Evolutionary conservation across 2,329 filamentous ascomycete species (phyloP), one percentile per base, ranked within the genome.

Genomic region (Penicillium glabrum): DNA sequence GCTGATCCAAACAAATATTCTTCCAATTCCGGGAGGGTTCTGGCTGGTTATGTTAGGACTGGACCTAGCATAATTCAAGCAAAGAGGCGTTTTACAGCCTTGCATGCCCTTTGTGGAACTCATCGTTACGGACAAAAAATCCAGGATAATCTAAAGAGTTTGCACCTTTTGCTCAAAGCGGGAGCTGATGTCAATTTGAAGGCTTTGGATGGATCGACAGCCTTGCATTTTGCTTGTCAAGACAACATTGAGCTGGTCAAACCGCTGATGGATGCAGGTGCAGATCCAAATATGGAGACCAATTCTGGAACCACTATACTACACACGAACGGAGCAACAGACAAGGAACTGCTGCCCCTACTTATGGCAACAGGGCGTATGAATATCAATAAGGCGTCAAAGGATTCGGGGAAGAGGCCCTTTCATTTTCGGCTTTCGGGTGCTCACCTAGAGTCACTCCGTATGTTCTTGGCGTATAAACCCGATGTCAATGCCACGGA

Each of bases 191-290:
- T 58, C 27, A 26, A 58, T 46, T 3, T 37, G 3, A 53, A 43
- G 24, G 14, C 29, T 21, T 21, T n/a, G 5, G 16, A 35, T 26
- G 59, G 59, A 8, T 35, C 19, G 2, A 58, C 59, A 6, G 56
- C 59, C 7, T 44, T 61, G 26, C 53, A 58, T 26, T 37, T 37
- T 14, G 59, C 56, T 26, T 47, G 31, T 13, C 14, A 19, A 11
- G n/a, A 19, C 11, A 43, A 53, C 11, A 19, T 26, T 16, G 23
- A 46, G 39, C 5, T 58, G 1, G 24, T 56, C 11, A 51, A 54
- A 33, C 26, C 21, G 1, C 29, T 59, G 8, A 16, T 61, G 14
- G 59, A 59, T 16, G 56, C 53, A 14, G 59, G 56, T 16, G 56
- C 56, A 5, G 33, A 61, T 47, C 35, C 16, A 10, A 59, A 56